These are phyloP conservation scores for Rosa persica DNA, from an alignment of 306 rosid species.

Conservation along the genomic window DNA sequence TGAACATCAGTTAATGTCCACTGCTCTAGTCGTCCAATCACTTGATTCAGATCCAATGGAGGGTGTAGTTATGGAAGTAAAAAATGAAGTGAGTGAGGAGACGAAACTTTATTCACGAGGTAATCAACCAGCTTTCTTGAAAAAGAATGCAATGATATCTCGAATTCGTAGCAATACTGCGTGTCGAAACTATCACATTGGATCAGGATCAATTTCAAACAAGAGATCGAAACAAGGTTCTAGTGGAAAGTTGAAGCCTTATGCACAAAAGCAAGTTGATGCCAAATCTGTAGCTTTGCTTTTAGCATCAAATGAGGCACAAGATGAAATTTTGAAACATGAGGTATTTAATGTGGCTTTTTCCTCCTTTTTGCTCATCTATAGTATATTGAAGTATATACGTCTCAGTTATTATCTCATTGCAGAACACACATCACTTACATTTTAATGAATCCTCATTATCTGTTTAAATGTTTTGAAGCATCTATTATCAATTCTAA, in stretches of 20 bases:
- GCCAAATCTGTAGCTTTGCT: constrained; percentile 63
- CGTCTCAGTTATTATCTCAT: background rate
- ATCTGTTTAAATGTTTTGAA: background rate
- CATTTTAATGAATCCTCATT: background rate
- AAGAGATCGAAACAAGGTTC: constrained; percentile 57
- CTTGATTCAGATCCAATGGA: constrained; percentile 48
- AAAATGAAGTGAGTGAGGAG: constrained; percentile 50
- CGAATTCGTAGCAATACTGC: constrained; percentile 64
- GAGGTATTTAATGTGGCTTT: constrained; percentile 53
- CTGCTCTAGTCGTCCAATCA: constrained; percentile 48
- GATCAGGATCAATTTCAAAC: constrained; percentile 51
- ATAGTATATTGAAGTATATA: background rate
- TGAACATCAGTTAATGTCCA: constrained; percentile 46
- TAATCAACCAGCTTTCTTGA: constrained; percentile 46
- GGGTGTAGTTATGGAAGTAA: constrained; percentile 41
- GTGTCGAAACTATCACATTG: constrained; percentile 64
- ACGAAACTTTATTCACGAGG: constrained; percentile 46
- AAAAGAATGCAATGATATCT: constrained; percentile 72
- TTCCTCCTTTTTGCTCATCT: background rate
- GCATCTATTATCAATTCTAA: background rate
- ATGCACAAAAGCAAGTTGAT: constrained; percentile 57
- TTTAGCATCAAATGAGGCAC: constrained; percentile 69
- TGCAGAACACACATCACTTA: background rate
- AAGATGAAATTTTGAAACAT: constrained; percentile 63
- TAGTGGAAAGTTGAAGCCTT: constrained; percentile 62